phyloP scores from a whole-genome alignment of 2,329 filamentous ascomycete species.

The Fusarium sp. region DNA sequence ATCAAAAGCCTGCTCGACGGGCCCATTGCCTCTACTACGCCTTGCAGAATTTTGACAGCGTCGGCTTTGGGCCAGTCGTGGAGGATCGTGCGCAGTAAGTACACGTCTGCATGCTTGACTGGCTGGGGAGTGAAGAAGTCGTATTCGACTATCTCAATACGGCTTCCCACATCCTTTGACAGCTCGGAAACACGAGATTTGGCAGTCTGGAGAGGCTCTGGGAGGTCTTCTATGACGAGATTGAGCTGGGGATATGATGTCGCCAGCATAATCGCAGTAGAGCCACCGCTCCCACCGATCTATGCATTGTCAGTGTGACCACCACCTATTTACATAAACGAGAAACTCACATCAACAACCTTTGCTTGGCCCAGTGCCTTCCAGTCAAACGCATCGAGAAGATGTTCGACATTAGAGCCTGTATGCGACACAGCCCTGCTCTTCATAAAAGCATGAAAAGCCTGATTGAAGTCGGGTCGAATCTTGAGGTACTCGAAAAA shows the following conservation, averaged over 20 bases:
- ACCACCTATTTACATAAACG: fast-evolving
- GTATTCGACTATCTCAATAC: conserved; percentile 47
- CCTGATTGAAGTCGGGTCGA: conserved; percentile 5
- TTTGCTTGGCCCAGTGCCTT: conserved; percentile 7
- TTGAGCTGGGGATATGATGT: conserved; percentile 52
- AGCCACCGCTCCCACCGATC: conserved; percentile 33
- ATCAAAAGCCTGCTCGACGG: conserved; percentile 23
- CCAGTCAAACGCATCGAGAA: conserved; percentile 30
- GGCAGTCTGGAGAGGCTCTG: conserved; percentile 2
- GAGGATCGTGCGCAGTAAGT: conserved; percentile 50
- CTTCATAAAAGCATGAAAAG: conserved; percentile 31
- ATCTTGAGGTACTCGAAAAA: conserved; percentile 53
- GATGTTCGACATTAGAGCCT: conserved; percentile 30
- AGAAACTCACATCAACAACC: conserved; percentile 27
- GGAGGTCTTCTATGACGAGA: conserved; percentile 55
- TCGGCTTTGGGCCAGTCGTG: conserved; percentile 56
- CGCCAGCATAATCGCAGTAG: conserved; percentile 39
- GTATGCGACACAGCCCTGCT: conserved; percentile 36
- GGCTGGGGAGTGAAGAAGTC: conserved; percentile 54
- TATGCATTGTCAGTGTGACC: not conserved
- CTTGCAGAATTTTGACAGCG: conserved; percentile 49
- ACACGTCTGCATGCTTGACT: conserved; percentile 48
- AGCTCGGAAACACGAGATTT: conserved; percentile 38
- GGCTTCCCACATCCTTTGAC: conserved; percentile 29
- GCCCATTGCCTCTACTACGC: conserved; percentile 19